Conservation (phyloP, 306 rosid species). For the Sechiopsis laciniata region DNA sequence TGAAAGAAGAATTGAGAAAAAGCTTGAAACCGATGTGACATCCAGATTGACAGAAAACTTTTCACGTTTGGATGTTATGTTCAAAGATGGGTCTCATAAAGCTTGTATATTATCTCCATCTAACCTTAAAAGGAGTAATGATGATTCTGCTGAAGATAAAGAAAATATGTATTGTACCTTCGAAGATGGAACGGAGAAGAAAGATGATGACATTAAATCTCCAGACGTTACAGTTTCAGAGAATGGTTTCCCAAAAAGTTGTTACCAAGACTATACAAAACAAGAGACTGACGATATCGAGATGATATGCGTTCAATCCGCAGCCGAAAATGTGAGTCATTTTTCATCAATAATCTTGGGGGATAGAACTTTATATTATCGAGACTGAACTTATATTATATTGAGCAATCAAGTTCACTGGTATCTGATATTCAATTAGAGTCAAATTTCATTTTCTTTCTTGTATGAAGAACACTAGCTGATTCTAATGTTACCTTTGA, state of each 20-base stretch:
- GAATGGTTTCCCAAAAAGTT: no score
- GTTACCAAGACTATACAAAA: neutral
- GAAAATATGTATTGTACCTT: constrained; percentile 39
- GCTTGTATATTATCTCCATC: constrained; percentile 37
- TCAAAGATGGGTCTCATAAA: constrained; percentile 43
- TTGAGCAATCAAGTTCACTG: neutral
- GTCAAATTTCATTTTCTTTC: neutral
- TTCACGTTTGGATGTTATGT: constrained; percentile 81
- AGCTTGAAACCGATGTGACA: constrained; percentile 51
- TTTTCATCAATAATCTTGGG: constrained; percentile 24
- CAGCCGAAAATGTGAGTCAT: constrained; percentile 42
- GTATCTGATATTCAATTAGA: neutral
- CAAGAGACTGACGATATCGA: constrained; percentile 31
- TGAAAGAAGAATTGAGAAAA: constrained; percentile 74
- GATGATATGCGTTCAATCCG: constrained; percentile 28
- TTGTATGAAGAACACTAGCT: neutral
- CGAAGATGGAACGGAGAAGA: constrained; percentile 27
- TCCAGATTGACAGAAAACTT: constrained; percentile 53
- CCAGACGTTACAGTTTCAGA: constrained; percentile 13
- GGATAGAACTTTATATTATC: constrained; percentile 14
- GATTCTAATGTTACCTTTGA: neutral
- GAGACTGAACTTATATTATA: neutral
- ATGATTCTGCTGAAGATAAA: constrained; percentile 42
- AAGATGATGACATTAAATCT: constrained; percentile 30
- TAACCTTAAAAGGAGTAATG: constrained; percentile 28